Evolutionary conservation across 2,329 filamentous ascomycete genomes (phyloP), one percentile per base, ranked within the genome.

Genomic region (Neopestalotiopsis sp.): DNA sequence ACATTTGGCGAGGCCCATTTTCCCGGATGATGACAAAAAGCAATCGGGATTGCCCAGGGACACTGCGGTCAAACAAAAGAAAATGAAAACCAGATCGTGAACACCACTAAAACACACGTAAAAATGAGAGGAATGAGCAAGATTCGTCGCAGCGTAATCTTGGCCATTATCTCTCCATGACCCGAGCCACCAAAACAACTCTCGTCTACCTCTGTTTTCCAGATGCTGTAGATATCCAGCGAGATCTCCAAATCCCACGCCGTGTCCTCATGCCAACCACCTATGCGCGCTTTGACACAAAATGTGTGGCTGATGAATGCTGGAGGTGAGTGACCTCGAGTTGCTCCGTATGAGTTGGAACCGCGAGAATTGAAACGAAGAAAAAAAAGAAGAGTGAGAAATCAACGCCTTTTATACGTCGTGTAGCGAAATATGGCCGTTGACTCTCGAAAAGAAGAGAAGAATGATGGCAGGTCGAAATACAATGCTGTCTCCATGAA

Each of bases 381-480:
- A n/a, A 20, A 38, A 38, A n/a, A 30, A 49, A 10, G 61, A 49
- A 28, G 40, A 28, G 24, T 28, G 24, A 45, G 56, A 52, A 32
- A 30, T 40, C 20, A 24, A 32, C 17, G 24, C n/a, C 45, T 20
- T 34, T n/a, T 59, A 52, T 38, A 32, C 34, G 34, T 60, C 20
- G 65, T 60, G 60, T 71, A 59, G 66, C 57, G 69, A 65, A 60
- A 63, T 62, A 56, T 42, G 52, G 9, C n/a, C n/a, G 45, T 52
- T n/a, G 45, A 52, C 34, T 52, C 45, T 52, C 45, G 45, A 52
- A 52, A 49, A 52, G 45, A 52, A 56, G 42, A 49, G 57, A 52
- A 63, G 69, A 61, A 66, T 32, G 58, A 68, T 67, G 61, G 66
- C 63, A 65, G 56, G 56, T 67, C 56, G 57, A 64, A 68, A 30